phyloP scores from a whole-genome alignment of 164 flowering plant species.

The Magnolia sinica region DNA sequence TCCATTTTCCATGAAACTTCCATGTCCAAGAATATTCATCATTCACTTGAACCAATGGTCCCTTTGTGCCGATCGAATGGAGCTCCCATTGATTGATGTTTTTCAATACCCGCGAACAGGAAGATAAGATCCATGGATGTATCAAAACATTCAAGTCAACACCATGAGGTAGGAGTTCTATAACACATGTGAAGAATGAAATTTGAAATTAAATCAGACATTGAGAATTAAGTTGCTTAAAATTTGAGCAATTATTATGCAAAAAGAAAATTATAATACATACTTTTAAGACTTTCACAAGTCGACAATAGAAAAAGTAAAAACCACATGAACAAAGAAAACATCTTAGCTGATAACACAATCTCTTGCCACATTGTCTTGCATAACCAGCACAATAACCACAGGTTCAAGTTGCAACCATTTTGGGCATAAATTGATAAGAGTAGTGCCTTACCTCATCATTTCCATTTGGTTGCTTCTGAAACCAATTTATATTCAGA shows the following conservation, averaged over 20 bases:
- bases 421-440: not conserved
- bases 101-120: not conserved
- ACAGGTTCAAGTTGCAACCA: not conserved
- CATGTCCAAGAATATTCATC: too few species aligned
- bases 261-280: not conserved
- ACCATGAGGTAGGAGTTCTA: too few species aligned
- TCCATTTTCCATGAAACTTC: too few species aligned
- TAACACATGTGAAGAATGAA: too few species aligned
- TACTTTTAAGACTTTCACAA: too few species aligned
- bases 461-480: slow-evolving; percentile 74
- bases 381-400: not conserved
- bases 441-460: slow-evolving; percentile 57
- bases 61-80: too few species aligned
- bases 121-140: not conserved
- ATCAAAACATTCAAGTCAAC: not conserved
- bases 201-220: not conserved
- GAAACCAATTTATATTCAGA: slow-evolving; percentile 79
- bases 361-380: not conserved
- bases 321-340: not conserved
- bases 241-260: not conserved
- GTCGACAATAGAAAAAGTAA: not conserved
- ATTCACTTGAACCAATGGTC: too few species aligned
- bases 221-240: not conserved
- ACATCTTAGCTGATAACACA: not conserved
- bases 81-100: not conserved